Evolutionary conservation across 441 rosid genomes (phyloP).

Genomic region (Pelargonium cotyledonis): DNA sequence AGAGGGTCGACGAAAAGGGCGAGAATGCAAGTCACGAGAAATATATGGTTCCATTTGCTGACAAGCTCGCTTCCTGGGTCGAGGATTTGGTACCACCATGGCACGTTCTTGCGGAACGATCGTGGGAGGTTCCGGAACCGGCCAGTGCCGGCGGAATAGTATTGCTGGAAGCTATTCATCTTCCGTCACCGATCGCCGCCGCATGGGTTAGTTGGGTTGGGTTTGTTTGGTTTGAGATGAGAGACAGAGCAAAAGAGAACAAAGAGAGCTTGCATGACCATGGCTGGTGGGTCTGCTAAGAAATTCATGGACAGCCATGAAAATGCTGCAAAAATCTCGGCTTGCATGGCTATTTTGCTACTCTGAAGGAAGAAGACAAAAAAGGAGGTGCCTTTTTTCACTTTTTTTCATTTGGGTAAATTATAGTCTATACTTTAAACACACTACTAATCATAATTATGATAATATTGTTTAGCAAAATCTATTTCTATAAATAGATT

Average conservation of each 20-base stretch:
- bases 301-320: background rate
- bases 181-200: background rate
- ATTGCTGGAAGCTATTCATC: constrained; percentile 7
- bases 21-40: constrained; percentile 58
- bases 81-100: constrained; percentile 73
- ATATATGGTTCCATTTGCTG: constrained; percentile 74
- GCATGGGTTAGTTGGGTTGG: too few relatives aligned
- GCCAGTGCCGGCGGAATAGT: constrained; percentile 7
- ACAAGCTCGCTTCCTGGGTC: constrained; percentile 74
- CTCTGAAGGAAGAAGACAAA: background rate
- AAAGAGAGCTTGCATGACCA: background rate
- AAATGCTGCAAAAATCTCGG: constrained; percentile 5
- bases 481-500: too few relatives aligned
- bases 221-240: background rate
- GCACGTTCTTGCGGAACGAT: constrained; percentile 8
- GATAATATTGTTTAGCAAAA: too few relatives aligned
- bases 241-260: background rate
- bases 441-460: too few relatives aligned
- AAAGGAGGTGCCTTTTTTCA: too few relatives aligned
- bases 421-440: too few relatives aligned
- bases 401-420: too few relatives aligned
- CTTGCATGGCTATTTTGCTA: background rate
- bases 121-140: background rate
- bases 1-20: constrained; percentile 85
- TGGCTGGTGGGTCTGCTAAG: constrained; percentile 5